Base-by-base conservation (phyloP, 106 monocot species). In the Xerophyta viscosa region DNA sequence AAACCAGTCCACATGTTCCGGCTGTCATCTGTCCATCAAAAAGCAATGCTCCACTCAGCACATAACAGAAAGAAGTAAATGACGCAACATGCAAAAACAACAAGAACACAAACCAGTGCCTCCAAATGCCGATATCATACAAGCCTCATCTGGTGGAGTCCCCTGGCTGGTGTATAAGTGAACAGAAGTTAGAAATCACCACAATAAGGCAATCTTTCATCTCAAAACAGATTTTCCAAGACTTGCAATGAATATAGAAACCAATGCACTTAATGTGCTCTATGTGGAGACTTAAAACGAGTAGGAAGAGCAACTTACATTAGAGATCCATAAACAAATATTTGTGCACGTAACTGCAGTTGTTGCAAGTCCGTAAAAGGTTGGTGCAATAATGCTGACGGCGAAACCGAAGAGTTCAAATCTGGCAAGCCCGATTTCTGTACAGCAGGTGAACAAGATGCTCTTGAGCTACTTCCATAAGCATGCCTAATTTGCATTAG, bases 251-350 rank as follows among this genome's bases (percentile, higher is more conserved):
- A n/a, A n/a, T n/a, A n/a, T n/a, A n/a, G n/a, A n/a, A n/a, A n/a
- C n/a, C n/a, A n/a, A n/a, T n/a, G n/a, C n/a, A n/a, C n/a, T n/a
- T n/a, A n/a, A n/a, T n/a, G n/a, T n/a, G n/a, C n/a, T n/a, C n/a
- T n/a, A n/a, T n/a, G n/a, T n/a, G n/a, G n/a, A n/a, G n/a, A n/a
- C n/a, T n/a, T 46, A 9, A 50, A 52, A 26, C 15, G 48, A 20
- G 37, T 0, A 7, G 50, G 30, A 48, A 41, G 20, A 28, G 30
- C 2, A 50, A 73, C 84, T 76, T 54, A 94, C 94, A 94, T 98
- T 50, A 98, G 63, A 47, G 89, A 78, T 57, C 96, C 88, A 78
- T 88, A 94, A 51, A 84, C 93, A 88, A 81, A 81, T 46, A 94
- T 94, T 60, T 94, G 93, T 49, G 93, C 93, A 50, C 88, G 80